phyloP scores from a whole-genome alignment of 1,284 basidiomycete species.

The Ustilago crameri region DNA sequence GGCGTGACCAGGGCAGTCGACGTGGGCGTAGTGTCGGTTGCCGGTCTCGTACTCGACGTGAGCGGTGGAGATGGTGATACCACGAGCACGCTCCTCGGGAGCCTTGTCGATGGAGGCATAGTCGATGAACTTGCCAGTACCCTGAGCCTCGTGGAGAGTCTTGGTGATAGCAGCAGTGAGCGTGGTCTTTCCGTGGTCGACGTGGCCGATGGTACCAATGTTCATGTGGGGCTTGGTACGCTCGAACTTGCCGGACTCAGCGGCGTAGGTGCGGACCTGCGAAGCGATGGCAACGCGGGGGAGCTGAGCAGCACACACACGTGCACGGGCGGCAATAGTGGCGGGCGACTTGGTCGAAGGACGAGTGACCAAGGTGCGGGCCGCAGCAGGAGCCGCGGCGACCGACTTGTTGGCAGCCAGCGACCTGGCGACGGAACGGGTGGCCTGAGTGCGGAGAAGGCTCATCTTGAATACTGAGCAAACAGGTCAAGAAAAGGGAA shows the following conservation, averaged over 20 bases:
- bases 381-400: slow-evolving; percentile 32
- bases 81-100: slow-evolving; percentile 99
- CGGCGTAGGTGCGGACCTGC: slow-evolving; percentile 70
- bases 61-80: slow-evolving; percentile 89
- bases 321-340: slow-evolving; percentile 37
- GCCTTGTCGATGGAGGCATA: slow-evolving; percentile 99
- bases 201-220: slow-evolving; percentile 71
- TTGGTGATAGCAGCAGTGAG: slow-evolving; percentile 99
- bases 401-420: slow-evolving; percentile 38
- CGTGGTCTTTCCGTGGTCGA: slow-evolving; percentile 78
- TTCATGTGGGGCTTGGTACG: slow-evolving; percentile 93
- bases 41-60: slow-evolving; percentile 98
- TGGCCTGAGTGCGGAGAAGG: slow-evolving; percentile 50
- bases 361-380: slow-evolving; percentile 38
- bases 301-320: slow-evolving; percentile 36
- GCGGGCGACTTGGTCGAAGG: slow-evolving; percentile 31
- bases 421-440: slow-evolving; percentile 45
- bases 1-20: slow-evolving; percentile 86
- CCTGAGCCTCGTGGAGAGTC: slow-evolving; percentile 81
- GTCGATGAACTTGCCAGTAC: slow-evolving; percentile 91
- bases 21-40: slow-evolving; percentile 95
- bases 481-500: slow-evolving; percentile 29
- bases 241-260: slow-evolving; percentile 79
- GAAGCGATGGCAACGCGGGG: slow-evolving; percentile 46
- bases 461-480: slow-evolving; percentile 33